phyloP scores from a whole-genome alignment of 176 grass and related monocot genomes.

The bread wheat (Triticum aestivum) region IWGSC_CS_RefSeq_v2.1 NC_057812.1:690804138-690804637 shows the following conservation, averaged over 20 bases:
- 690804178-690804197: neutral
- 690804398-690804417: constrained; percentile 62
- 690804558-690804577: constrained; percentile 56
- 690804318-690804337: neutral
- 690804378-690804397: constrained; percentile 94
- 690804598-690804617: constrained; percentile 46
- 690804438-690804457: constrained; percentile 45
- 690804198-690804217: constrained; percentile 44
- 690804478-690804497: constrained; percentile 71
- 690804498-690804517: constrained; percentile 92
- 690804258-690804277: neutral
- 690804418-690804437: constrained; percentile 81
- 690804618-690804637: constrained; percentile 29
- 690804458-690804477: constrained; percentile 77
- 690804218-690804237: constrained; percentile 64
- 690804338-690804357: neutral
- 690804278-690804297: neutral
- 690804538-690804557: constrained; percentile 41
- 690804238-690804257: constrained; percentile 56
- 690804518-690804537: constrained; percentile 69
- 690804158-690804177: neutral
- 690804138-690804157: neutral
- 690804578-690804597: constrained; percentile 55
- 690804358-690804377: constrained; percentile 97
- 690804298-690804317: neutral